A percentile compares a stretch with the other conserved stretches of the same genome.
Evolutionary conservation across 805 yeast species (phyloP).

Genomic region (Ogataea siamensis): DNA sequence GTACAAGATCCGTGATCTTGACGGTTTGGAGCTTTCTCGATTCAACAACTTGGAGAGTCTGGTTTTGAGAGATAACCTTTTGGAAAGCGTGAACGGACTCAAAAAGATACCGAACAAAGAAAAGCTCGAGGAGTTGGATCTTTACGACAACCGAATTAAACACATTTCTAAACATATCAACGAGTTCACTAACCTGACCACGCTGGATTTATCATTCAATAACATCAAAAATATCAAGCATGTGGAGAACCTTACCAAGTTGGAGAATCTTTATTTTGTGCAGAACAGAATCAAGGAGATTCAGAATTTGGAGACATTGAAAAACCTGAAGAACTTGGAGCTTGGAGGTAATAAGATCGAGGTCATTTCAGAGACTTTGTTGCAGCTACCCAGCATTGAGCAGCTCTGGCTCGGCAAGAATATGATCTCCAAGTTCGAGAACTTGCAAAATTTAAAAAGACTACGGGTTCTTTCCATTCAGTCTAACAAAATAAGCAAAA

Average conservation of each 20-base stretch:
- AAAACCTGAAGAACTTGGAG: slow-evolving; percentile 66
- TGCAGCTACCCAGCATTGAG: slow-evolving; percentile 52
- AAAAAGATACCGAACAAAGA: slow-evolving; percentile 52
- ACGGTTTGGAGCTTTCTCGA: slow-evolving; percentile 55
- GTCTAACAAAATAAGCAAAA: slow-evolving; percentile 71
- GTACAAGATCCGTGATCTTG: slow-evolving; percentile 61
- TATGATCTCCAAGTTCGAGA: slow-evolving; percentile 61
- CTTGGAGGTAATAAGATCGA: slow-evolving; percentile 85
- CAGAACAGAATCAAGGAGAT: slow-evolving; percentile 82
- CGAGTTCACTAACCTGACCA: slow-evolving; percentile 53
- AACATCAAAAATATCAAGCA: slow-evolving; percentile 84
- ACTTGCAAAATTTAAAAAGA: slow-evolving; percentile 56
- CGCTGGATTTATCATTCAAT: slow-evolving; percentile 84
- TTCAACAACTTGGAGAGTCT: slow-evolving; percentile 57
- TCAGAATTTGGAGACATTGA: slow-evolving; percentile 58
- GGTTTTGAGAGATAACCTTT: slow-evolving; percentile 79
- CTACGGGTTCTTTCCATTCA: slow-evolving; percentile 83
- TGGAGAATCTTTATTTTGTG: slow-evolving; percentile 77
- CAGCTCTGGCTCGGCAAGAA: slow-evolving; percentile 95
- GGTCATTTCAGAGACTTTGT: slow-evolving; percentile 53
- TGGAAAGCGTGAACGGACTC: slow-evolving; percentile 69
- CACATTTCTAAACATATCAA: slow-evolving; percentile 75
- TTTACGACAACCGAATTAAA: slow-evolving; percentile 87
- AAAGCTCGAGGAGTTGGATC: slow-evolving; percentile 71
- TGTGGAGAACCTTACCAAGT: slow-evolving; percentile 55